Conservation (phyloP, 768 basidiomycete species). For the Sarcodon aspratus region DNA sequence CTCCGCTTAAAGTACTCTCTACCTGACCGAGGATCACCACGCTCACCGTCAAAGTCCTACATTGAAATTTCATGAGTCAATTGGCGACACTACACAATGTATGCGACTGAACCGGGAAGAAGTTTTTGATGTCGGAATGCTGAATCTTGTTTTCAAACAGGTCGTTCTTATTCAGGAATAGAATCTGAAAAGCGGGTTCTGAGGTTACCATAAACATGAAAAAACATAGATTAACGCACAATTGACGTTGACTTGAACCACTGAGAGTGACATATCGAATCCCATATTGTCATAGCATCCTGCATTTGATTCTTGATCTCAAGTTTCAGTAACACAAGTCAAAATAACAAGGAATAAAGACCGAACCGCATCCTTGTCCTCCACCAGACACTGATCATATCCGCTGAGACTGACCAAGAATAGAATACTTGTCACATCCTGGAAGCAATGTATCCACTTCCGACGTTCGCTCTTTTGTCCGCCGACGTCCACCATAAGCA, state of each 20-base stretch:
- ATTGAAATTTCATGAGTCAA: conserved; percentile 1
- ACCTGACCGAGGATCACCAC: conserved; percentile 60
- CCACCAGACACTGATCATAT: conserved; percentile 89
- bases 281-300: conserved; percentile 98
- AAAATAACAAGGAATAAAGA: conserved; percentile 1
- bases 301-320: conserved; percentile 86
- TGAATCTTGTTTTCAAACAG: conserved; percentile 79
- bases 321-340: conserved; percentile 2
- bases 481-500: conserved; percentile 90
- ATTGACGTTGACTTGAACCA: conserved; percentile 96
- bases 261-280: conserved; percentile 94
- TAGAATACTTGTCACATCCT: conserved; percentile 87
- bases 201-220: background rate
- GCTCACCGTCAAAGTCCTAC: conserved; percentile 78
- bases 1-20: conserved; percentile 86
- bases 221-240: conserved; percentile 31
- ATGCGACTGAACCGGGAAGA: conserved; percentile 60
- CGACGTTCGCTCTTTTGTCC: conserved; percentile 90
- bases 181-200: conserved; percentile 36
- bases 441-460: conserved; percentile 94
- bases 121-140: conserved; percentile 75
- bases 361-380: conserved; percentile 81
- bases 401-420: conserved; percentile 89
- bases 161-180: conserved; percentile 94
- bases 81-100: background rate